Evolutionary conservation across 2,329 filamentous ascomycete genomes (phyloP), one percentile per base, ranked within the genome.

Genomic region (Ascochyta rabiei): DNA sequence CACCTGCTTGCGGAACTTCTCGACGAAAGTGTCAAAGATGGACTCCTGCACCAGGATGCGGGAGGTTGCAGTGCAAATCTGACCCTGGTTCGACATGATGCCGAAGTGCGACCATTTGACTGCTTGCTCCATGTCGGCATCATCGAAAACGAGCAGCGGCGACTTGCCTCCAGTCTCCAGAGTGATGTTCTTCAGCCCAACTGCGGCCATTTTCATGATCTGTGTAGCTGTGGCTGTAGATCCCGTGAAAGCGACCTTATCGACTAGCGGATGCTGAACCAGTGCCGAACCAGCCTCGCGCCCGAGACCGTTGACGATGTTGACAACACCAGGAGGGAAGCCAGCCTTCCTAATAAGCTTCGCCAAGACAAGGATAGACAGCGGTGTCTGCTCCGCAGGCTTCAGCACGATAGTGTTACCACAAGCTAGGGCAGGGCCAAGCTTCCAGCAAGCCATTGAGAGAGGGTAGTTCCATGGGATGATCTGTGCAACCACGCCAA

Each of bases 191-290:
- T 80, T 80, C 13, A 80, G 62, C 44, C 78, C 39, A 2, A 44
- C 30, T 74, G 53, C 60, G 61, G 26, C 75, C 75, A 53, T 73
- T 63, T 16, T 76, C 76, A 43, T 64, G 59, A 91, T 89, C 37
- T 86, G 80, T 39, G 83, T 82, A 2, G 86, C 89, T 0, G 89
- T 91, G 2, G 77, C 76, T 0, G 89, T 91, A 4, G 84, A 88
- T 31, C 89, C 89, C 0, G 89, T 92, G 62, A 92, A 93, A 0
- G 89, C 87, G 50, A 93, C 79, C 77, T 92, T 92, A 68, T 90
- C 86, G 18, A 93, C 80, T 19, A 81, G 80, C 18, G 83, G 75
- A 67, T 92, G 89, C 31, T 81, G 79, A 1, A 85, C 86, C 12
- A 92, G 79, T 76, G 78, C 80, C 0, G 84, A 82, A 0, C 85